These are phyloP conservation scores for Aspergillus hiratsukae DNA, from an alignment of 2,329 filamentous ascomycete genomes.

Conservation along the genomic window DNA sequence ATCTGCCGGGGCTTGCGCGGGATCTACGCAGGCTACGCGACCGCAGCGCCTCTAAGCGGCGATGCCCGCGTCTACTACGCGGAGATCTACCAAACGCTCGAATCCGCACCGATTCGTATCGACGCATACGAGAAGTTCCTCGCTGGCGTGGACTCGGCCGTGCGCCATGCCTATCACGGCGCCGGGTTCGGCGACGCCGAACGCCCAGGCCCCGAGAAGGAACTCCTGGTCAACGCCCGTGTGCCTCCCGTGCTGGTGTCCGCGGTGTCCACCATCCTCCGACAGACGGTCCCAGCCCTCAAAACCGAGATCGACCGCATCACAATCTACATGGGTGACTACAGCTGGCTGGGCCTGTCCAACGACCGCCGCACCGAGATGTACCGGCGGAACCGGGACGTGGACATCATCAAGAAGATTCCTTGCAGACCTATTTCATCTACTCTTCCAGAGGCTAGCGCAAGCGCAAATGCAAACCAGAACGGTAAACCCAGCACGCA, in stretches of 20 bases:
- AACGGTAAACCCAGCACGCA: constrained; percentile 3
- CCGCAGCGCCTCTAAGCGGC: constrained; percentile 36
- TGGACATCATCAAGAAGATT: constrained; percentile 54
- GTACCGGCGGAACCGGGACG: constrained; percentile 58
- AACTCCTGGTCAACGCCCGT: constrained; percentile 49
- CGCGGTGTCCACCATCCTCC: constrained; percentile 47
- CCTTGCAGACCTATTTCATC: constrained; percentile 18
- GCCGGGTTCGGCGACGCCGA: constrained; percentile 42
- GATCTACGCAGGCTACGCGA: constrained; percentile 43
- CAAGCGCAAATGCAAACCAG: constrained; percentile 1
- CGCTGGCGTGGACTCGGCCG: constrained; percentile 61
- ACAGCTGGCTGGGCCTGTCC: constrained; percentile 62
- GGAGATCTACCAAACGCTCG: constrained; percentile 51
- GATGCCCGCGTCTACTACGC: constrained; percentile 43
- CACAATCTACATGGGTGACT: constrained; percentile 69
- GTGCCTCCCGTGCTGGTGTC: constrained; percentile 50
- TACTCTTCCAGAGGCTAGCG: neutral
- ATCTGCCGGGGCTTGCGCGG: constrained; percentile 61
- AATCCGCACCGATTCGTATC: constrained; percentile 54
- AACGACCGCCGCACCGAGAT: constrained; percentile 54
- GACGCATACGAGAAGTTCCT: constrained; percentile 61
- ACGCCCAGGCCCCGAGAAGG: constrained; percentile 48
- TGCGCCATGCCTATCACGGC: constrained; percentile 54
- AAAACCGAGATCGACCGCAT: constrained; percentile 59
- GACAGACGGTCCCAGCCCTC: constrained; percentile 52